Conservation (phyloP, 306 rosid genomes). For the Medicago arabica region DNA sequence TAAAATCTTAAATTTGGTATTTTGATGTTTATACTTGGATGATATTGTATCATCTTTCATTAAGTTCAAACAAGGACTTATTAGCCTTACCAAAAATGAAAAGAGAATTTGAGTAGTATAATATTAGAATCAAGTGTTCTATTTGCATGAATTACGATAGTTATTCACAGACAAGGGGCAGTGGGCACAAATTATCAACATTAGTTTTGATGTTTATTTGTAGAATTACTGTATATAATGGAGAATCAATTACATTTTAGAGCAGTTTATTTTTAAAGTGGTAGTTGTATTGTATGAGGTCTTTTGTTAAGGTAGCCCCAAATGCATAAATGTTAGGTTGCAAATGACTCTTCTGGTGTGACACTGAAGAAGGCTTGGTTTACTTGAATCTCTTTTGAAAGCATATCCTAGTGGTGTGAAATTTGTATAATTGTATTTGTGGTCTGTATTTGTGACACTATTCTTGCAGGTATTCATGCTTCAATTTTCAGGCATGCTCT, state of each 20-base stretch:
- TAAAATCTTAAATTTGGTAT: background rate
- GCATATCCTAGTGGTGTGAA: conserved; percentile 26
- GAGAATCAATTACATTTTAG: conserved; percentile 12
- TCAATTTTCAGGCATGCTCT: conserved; percentile 81
- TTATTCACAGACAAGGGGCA: background rate
- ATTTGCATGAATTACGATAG: conserved; percentile 16
- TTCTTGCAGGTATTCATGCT: conserved; percentile 91
- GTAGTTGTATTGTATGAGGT: conserved; percentile 9
- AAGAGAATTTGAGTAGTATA: background rate
- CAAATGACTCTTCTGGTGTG: conserved; percentile 8
- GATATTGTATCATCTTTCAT: conserved; percentile 1
- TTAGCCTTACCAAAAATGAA: background rate
- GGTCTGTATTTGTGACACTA: conserved; percentile 41
- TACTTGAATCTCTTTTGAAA: conserved; percentile 32
- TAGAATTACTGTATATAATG: conserved; percentile 13
- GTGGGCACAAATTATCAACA: conserved; percentile 20
- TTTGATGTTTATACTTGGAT: background rate
- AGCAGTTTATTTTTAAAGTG: conserved; percentile 19
- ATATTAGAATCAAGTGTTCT: background rate
- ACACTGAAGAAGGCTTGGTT: conserved; percentile 25
- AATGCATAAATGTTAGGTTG: background rate
- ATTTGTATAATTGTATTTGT: conserved; percentile 10
- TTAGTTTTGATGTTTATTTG: conserved; percentile 7
- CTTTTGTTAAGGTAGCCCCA: conserved; percentile 21
- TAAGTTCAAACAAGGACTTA: background rate